Percentiles rank a stretch among this genome's conserved stretches.
Conservation (phyloP, 2,329 filamentous ascomycete species). For the Penicillium sp. region DNA sequence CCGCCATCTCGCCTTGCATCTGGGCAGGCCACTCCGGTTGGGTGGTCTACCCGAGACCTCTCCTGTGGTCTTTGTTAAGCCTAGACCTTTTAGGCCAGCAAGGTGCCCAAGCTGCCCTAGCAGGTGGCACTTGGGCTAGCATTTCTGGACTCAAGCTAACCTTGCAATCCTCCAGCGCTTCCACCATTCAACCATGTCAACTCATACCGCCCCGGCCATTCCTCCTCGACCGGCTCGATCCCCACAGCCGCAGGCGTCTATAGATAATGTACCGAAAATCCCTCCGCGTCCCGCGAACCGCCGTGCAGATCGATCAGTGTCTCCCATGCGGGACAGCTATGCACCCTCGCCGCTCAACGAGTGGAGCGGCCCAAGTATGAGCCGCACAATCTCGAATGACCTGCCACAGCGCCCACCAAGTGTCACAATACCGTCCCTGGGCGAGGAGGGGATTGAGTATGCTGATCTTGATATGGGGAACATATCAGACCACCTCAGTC, state of each 20-base stretch:
- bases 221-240: slow-evolving; percentile 58
- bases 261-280: slow-evolving; percentile 59
- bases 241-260: slow-evolving; percentile 41
- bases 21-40: slow-evolving; percentile 8
- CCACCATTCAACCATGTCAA: slow-evolving; percentile 31
- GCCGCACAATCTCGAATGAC: slow-evolving; percentile 33
- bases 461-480: slow-evolving; percentile 52
- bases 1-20: slow-evolving; percentile 8
- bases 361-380: slow-evolving; percentile 40
- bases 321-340: slow-evolving; percentile 70
- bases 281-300: slow-evolving; percentile 69
- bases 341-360: slow-evolving; percentile 83
- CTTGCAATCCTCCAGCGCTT: slow-evolving; percentile 12
- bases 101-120: slow-evolving; percentile 7
- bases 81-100: too few relatives aligned
- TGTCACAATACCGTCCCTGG: slow-evolving; percentile 75
- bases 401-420: slow-evolving; percentile 59
- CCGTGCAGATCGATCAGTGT: slow-evolving; percentile 65
- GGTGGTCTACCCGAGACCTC: too few relatives aligned
- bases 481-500: slow-evolving; percentile 38
- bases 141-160: slow-evolving; percentile 15
- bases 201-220: slow-evolving; percentile 50
- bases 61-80: too few relatives aligned
- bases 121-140: slow-evolving; percentile 10
- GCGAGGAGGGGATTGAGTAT: slow-evolving; percentile 87